Evolutionary conservation across 1,284 basidiomycete genomes (phyloP), one percentile per base, ranked within the genome.

Genomic region (Cystobasidiaceae sp.): DNA sequence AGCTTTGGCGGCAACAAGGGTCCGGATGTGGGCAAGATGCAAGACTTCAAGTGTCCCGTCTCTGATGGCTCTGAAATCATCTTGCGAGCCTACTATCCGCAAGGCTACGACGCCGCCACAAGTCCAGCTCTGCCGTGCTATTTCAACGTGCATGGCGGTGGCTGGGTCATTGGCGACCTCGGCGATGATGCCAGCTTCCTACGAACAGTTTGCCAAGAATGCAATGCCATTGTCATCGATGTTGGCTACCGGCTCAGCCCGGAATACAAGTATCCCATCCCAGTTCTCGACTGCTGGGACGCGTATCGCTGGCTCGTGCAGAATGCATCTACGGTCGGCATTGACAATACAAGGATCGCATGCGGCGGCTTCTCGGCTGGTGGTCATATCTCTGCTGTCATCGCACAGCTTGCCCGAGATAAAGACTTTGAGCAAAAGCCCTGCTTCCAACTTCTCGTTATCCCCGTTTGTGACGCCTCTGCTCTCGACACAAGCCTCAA

Each of bases 391-490:
- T 52, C 65, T 2, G 65, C 65, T 21, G 15, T 67, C 23, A 49
- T 67, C 41, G 41, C 44, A 6, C 57, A 61, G 25, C 28, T 50
- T 17, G 65, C 65, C 6, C 32, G 65, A 19, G 57, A 67, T 25
- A 32, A 60, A 30, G 37, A 52, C 15, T 41, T 57, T 28, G 49
- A 61, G 11, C 17, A 15, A 19, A 67, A 62, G 50, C 60, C 57
- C 1, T 52, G 48, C 51, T 67, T 67, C 30, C 57, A 60, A 43
- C 65, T 67, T 11, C 43, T 67, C 17, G 65, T 67, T 17, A 67
- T 67, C 32, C 65, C 65, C n/a, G 65, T 67, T n/a, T 60, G 56
- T n/a, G 65, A 67, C 44, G 65, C 65, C 3, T 54, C 37, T 23
- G 65, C 65, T 15, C 65, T 67, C 4, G 65, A 61, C 23, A 61